These are phyloP conservation scores for Zymoseptoria passerinii DNA, from an alignment of 2,329 filamentous ascomycete genomes.

Conservation along the genomic window DNA sequence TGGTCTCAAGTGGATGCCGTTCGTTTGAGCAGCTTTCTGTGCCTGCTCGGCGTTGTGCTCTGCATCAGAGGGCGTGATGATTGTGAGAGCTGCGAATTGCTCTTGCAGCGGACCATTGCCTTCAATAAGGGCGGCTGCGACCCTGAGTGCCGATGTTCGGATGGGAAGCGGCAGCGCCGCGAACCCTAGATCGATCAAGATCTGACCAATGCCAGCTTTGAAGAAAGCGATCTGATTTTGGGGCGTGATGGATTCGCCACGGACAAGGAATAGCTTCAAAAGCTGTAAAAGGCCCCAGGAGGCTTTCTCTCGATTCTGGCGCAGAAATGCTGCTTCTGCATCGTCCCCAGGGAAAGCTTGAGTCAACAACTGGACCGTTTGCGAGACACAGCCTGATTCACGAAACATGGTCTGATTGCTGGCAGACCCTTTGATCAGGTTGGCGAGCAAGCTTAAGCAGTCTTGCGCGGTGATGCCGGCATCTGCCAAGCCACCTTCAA, in stretches of 20 bases:
- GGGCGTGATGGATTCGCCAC: conserved; percentile 69
- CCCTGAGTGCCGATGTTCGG: conserved; percentile 74
- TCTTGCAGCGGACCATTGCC: conserved; percentile 76
- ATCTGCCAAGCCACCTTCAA: conserved; percentile 71
- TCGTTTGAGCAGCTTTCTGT: conserved; percentile 17
- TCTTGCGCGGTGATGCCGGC: conserved; percentile 87
- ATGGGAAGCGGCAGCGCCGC: conserved; percentile 67
- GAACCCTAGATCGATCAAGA: conserved; percentile 77
- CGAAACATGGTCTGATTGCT: conserved; percentile 93
- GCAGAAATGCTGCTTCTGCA: conserved; percentile 25
- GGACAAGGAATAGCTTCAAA: conserved; percentile 73
- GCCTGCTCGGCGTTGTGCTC: conserved; percentile 13
- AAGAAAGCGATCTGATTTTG: conserved; percentile 83
- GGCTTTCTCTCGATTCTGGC: conserved; percentile 70
- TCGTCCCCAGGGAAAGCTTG: conserved; percentile 44
- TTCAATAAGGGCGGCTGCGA: conserved; percentile 81
- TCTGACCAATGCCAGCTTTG: conserved; percentile 69
- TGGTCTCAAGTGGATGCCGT: conserved; percentile 19
- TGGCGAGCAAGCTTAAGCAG: conserved; percentile 81
- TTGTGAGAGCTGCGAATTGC: conserved; percentile 77
- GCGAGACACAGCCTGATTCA: conserved; percentile 74
- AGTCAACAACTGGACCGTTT: conserved; percentile 56
- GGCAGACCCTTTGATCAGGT: conserved; percentile 74
- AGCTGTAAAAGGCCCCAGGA: conserved; percentile 83
- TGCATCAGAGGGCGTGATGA: conserved; percentile 33